Conservation (phyloP, 371 early-diverging fungal species). For the Rhizopus sp. region DNA sequence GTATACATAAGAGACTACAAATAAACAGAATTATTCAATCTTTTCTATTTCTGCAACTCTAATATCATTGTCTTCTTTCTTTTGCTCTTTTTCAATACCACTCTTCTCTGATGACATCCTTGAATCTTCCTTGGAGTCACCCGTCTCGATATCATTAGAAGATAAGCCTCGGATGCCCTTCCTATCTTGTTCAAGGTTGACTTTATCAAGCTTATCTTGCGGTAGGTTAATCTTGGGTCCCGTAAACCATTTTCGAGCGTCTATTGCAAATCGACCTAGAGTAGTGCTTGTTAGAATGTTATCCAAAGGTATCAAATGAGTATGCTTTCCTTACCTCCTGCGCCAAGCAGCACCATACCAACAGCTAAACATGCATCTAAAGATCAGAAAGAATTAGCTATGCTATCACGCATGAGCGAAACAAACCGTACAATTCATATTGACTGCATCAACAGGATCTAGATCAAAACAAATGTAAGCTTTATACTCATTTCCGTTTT, state of each 20-base stretch:
- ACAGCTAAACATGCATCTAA: slow-evolving; percentile 46
- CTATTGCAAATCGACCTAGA: slow-evolving; percentile 46
- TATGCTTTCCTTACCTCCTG: slow-evolving; percentile 15
- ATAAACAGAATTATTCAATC: background rate
- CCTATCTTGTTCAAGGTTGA: slow-evolving; percentile 33
- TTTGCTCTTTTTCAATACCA: background rate
- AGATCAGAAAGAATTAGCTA: background rate
- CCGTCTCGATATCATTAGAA: background rate
- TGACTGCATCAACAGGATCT: slow-evolving; percentile 50
- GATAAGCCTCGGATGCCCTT: background rate
- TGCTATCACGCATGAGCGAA: background rate
- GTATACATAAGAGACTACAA: no score
- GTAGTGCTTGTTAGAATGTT: no score
- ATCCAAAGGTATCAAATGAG: no score
- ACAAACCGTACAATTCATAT: slow-evolving; percentile 52
- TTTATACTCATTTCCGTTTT: background rate
- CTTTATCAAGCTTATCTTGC: slow-evolving; percentile 28
- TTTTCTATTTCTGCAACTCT: background rate
- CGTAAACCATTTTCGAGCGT: slow-evolving; percentile 52
- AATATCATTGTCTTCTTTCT: background rate
- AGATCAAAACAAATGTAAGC: background rate
- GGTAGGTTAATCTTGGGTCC: slow-evolving; percentile 40
- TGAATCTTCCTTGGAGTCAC: background rate
- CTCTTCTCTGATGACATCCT: background rate
- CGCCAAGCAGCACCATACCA: slow-evolving; percentile 42